Conservation (phyloP, 2,329 filamentous ascomycete species). For the Aspergillus versicolor region DNA sequence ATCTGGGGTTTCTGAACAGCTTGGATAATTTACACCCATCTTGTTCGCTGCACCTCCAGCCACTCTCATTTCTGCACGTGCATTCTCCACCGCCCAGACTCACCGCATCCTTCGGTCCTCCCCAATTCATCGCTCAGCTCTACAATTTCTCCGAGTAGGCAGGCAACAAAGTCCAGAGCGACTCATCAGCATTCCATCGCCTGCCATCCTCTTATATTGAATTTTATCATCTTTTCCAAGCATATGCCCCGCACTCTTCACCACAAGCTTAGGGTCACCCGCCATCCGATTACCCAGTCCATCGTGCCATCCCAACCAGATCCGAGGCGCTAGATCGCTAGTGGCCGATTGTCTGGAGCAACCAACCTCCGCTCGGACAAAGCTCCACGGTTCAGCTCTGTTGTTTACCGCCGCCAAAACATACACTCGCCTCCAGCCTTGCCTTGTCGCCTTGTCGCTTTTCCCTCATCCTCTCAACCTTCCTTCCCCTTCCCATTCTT, state of each 20-base stretch:
- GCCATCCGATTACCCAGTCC: not conserved
- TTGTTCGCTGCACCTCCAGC: slow-evolving; percentile 1
- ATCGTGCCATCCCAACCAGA: slow-evolving; percentile 8
- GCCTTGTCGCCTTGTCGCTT: slow-evolving; percentile 7
- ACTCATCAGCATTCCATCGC: not conserved
- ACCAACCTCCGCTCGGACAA: slow-evolving; percentile 20
- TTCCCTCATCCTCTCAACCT: slow-evolving; percentile 4
- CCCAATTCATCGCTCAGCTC: not conserved
- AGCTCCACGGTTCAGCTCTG: slow-evolving; percentile 36
- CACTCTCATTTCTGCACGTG: slow-evolving; percentile 14
- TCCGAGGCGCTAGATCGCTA: slow-evolving; percentile 23
- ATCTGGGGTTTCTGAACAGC: not conserved
- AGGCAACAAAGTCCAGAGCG: slow-evolving; percentile 1
- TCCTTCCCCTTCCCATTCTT: slow-evolving; percentile 3
- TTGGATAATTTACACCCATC: not conserved
- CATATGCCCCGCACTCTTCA: slow-evolving; percentile 3
- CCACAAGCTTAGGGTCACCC: slow-evolving; percentile 1
- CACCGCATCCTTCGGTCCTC: slow-evolving; percentile 8
- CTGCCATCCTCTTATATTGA: not conserved
- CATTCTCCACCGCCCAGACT: slow-evolving; percentile 16
- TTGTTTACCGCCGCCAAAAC: slow-evolving; percentile 28
- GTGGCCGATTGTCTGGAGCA: slow-evolving; percentile 30
- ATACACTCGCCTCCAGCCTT: slow-evolving; percentile 19
- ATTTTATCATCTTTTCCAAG: not conserved
- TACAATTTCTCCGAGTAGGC: not conserved